These are phyloP conservation scores for Chytriomyces sp. DNA, from an alignment of 192 early-diverging fungal genomes.

Conservation along the genomic window DNA sequence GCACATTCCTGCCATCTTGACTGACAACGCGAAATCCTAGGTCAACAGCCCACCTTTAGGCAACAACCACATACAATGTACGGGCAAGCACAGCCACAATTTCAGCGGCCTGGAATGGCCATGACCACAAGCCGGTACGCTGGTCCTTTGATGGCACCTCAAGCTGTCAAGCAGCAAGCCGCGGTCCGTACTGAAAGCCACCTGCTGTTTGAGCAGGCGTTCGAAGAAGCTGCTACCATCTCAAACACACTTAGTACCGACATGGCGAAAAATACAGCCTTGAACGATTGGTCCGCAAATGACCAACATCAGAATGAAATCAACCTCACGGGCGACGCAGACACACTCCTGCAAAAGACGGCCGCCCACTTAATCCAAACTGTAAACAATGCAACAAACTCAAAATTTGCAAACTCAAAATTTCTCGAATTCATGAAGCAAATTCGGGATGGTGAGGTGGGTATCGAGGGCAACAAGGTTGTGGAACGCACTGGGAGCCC, in stretches of 20 bases:
- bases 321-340: conserved; percentile 24
- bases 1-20: too few species aligned
- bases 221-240: conserved; percentile 36
- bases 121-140: too few species aligned
- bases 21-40: too few species aligned
- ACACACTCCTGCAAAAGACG: conserved; percentile 76
- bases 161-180: too few species aligned
- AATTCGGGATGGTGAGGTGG: conserved; percentile 83
- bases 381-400: conserved; percentile 72
- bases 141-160: too few species aligned
- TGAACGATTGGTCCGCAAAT: conserved; percentile 50
- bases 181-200: not conserved
- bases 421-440: conserved; percentile 94
- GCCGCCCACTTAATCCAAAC: conserved; percentile 81
- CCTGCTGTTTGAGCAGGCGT: conserved; percentile 37
- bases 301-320: conserved; percentile 30
- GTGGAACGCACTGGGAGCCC: conserved; percentile 49
- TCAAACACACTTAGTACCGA: not conserved
- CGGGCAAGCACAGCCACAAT: not conserved
- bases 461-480: conserved; percentile 87
- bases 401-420: conserved; percentile 87
- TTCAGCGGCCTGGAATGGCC: too few species aligned
- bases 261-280: conserved; percentile 53
- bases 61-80: too few species aligned
- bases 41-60: too few species aligned